A percentile compares a stretch with the other conserved stretches of the same genome.
These are phyloP conservation scores for Graphilbum sp. DNA, from an alignment of 2,329 filamentous ascomycete genomes.

Conservation along the genomic window DNA sequence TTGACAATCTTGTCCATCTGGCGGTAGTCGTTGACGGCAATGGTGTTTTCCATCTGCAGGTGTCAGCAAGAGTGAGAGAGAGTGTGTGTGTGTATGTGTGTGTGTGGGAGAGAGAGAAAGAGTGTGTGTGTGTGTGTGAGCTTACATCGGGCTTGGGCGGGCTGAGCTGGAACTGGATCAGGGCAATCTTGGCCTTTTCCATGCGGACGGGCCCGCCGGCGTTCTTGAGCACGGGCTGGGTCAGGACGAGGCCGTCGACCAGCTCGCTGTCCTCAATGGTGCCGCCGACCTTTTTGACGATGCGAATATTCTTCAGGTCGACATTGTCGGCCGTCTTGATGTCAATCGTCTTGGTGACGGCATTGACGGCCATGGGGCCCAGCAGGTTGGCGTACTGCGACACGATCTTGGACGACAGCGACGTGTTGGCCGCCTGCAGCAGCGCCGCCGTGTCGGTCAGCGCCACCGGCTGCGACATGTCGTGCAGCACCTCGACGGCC, in stretches of 20 bases:
- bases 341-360: conserved; percentile 90
- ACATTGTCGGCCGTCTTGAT: conserved; percentile 92
- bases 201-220: conserved; percentile 81
- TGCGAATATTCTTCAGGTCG: conserved; percentile 88
- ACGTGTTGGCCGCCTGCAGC: conserved; percentile 91
- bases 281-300: conserved; percentile 93
- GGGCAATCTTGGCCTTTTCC: conserved; percentile 91
- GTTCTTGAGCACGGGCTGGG: conserved; percentile 85
- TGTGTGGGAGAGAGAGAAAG: neutral
- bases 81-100: too few relatives aligned
- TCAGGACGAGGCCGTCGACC: conserved; percentile 83
- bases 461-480: conserved; percentile 89
- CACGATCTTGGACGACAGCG: conserved; percentile 95
- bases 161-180: conserved; percentile 98
- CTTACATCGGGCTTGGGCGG: conserved; percentile 84
- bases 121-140: too few relatives aligned
- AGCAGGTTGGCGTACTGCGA: conserved; percentile 90
- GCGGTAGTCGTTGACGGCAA: conserved; percentile 96
- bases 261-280: conserved; percentile 98
- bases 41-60: conserved; percentile 90
- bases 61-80: too few relatives aligned
- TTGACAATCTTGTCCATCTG: conserved; percentile 99
- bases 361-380: conserved; percentile 95
- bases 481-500: conserved; percentile 77
- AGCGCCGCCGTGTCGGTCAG: conserved; percentile 78